Evolutionary conservation across 1,139 yeast species (phyloP).

Genomic region (Blastobotrys buckinghamii): DNA sequence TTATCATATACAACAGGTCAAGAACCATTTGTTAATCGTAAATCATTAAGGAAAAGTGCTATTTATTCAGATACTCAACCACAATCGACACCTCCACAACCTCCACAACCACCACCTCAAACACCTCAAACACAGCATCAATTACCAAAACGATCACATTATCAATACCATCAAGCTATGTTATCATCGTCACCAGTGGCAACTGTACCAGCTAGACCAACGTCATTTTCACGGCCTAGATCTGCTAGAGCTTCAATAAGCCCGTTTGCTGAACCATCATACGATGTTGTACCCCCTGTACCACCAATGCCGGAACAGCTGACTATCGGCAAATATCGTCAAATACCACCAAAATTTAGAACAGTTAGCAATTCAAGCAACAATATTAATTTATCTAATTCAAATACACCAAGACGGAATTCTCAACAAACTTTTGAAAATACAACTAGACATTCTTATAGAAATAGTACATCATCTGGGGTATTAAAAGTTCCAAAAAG

Average conservation of each 20-base stretch:
- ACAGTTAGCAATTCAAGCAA: slow-evolving; percentile 1
- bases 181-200: slow-evolving; percentile 10
- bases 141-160: slow-evolving; percentile 7
- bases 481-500: slow-evolving; percentile 7
- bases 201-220: slow-evolving; percentile 8
- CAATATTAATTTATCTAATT: background rate
- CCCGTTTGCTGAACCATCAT: slow-evolving; percentile 9
- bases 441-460: slow-evolving; percentile 1
- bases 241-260: slow-evolving; percentile 13
- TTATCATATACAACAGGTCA: slow-evolving; percentile 8
- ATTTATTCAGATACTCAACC: slow-evolving; percentile 1
- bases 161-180: slow-evolving; percentile 8
- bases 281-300: slow-evolving; percentile 21
- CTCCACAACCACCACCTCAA: too few relatives aligned
- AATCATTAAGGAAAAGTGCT: slow-evolving; percentile 8
- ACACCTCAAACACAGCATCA: background rate
- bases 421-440: background rate
- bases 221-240: slow-evolving; percentile 10
- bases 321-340: slow-evolving; percentile 16
- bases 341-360: slow-evolving; percentile 8
- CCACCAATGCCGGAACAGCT: slow-evolving; percentile 25
- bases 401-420: background rate
- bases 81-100: too few relatives aligned
- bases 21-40: slow-evolving; percentile 12
- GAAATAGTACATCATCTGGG: slow-evolving; percentile 6